Percentiles rank a stretch among this genome's conserved stretches.
Evolutionary conservation across 129 eudicot species (phyloP).

Genomic region (Logfia minima): DNA sequence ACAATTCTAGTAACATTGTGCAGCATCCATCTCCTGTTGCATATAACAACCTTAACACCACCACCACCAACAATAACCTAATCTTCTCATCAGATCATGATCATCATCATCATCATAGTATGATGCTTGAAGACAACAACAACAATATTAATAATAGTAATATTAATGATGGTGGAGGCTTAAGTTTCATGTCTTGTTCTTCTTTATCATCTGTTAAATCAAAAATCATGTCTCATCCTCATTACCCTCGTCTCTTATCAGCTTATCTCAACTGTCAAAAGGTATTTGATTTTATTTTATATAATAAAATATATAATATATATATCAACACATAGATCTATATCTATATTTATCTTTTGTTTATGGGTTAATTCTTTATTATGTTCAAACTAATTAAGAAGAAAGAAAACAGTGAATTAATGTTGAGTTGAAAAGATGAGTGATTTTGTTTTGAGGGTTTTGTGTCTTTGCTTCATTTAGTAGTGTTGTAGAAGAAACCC

Average conservation of each 20-base stretch:
- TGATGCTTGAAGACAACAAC: constrained; percentile 34
- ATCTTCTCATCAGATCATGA: constrained; percentile 38
- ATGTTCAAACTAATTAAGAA: not conserved
- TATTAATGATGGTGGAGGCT: not conserved
- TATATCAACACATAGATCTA: not conserved
- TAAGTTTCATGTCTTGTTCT: constrained; percentile 2
- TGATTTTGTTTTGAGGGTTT: constrained; percentile 14
- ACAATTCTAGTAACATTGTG: constrained; percentile 27
- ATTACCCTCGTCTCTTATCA: constrained; percentile 84
- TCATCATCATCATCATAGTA: constrained; percentile 19
- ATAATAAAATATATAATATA: not conserved
- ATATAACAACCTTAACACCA: constrained; percentile 12
- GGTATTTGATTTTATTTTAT: constrained; percentile 28
- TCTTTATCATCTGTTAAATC: constrained; percentile 38
- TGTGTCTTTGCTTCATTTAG: constrained; percentile 38
- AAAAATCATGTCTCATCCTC: constrained; percentile 96
- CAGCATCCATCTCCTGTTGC: constrained; percentile 33
- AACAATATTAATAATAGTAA: constrained; percentile 19
- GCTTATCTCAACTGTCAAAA: constrained; percentile 89
- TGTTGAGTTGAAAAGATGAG: not conserved
- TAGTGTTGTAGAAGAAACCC: constrained; percentile 13
- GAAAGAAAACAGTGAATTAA: not conserved
- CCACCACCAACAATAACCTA: constrained; percentile 32
- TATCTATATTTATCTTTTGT: no score
- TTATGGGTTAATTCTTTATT: not conserved